A percentile compares a stretch with the other conserved stretches of the same genome.
phyloP scores from a whole-genome alignment of 2,329 filamentous ascomycete species.

The Bimuria novae-zelandiae region DNA sequence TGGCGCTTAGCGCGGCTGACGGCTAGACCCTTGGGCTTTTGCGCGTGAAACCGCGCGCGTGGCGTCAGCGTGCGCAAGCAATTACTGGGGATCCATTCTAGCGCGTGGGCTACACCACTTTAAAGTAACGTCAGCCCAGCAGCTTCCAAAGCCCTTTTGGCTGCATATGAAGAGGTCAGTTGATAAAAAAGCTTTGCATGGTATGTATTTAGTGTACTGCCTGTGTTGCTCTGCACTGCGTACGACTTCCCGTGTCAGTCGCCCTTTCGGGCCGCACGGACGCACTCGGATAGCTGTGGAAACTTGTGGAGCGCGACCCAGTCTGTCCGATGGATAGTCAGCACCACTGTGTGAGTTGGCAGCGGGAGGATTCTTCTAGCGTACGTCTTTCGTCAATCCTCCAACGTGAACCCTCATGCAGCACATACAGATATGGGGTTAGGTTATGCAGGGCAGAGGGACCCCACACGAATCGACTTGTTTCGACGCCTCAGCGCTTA shows the following conservation, averaged over 20 bases:
- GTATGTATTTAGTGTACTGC: too few species aligned
- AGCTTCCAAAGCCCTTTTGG: too few species aligned
- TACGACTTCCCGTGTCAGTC: neutral
- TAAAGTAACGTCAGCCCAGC: constrained; percentile 22
- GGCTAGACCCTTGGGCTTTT: neutral
- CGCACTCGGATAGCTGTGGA: neutral
- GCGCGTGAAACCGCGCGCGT: constrained; percentile 10
- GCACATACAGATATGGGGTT: too few species aligned
- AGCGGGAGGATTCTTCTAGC: neutral
- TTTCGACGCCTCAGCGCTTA: neutral
- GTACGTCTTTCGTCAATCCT: neutral
- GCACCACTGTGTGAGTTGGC: neutral
- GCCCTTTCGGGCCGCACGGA: neutral
- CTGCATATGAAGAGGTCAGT: too few species aligned
- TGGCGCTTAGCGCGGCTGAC: neutral
- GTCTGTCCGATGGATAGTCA: neutral
- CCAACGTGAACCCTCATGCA: too few species aligned
- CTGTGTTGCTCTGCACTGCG: too few species aligned
- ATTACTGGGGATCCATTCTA: constrained; percentile 4
- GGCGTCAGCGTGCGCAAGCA: constrained; percentile 6
- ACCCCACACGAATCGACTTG: constrained; percentile 2
- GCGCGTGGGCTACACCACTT: constrained; percentile 15
- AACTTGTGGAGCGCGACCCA: neutral
- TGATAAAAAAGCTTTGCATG: too few species aligned
- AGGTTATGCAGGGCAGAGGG: constrained; percentile 5